Base-by-base conservation (phyloP, 345 rosid genomes). In the Citrus trifoliata region DNA sequence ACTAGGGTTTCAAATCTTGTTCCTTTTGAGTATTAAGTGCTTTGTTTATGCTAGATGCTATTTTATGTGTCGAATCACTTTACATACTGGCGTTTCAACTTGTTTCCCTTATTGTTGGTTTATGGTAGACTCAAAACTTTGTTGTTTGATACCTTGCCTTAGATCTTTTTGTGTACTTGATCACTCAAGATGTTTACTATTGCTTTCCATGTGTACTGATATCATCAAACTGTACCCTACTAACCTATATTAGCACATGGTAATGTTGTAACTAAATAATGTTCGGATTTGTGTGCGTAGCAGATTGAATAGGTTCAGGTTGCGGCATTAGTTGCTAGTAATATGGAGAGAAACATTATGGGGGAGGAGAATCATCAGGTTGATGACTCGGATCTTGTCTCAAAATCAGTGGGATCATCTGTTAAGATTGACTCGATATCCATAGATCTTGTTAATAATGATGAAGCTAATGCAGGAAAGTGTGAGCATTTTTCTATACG, bases 401-500 rank as follows among this genome's bases (percentile, higher is more conserved):
- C 80, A 62, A 84, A 82, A 82, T 61, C 88, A 14, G 76, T 83
- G 80, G 88, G 86, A 58, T 85, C 95, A 42, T 75, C 91, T 33
- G 79, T 84, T 71, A 81, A 85, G 88, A 87, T 89, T 69, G 88
- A 82, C 63, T 91, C 97, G 1, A 88, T 89, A 80, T 82, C 86
- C 55, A 85, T 90, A 33, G 89, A 91, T 85, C 91, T 90, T 69
- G 82, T 68, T 59, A 79, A 56, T 62, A 84, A 83, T 59, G 79
- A 82, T 33, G 85, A 83, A 81, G 79, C 21, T 78, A 79, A 78
- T 74, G 78, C 42, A 61, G 84, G 64, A 59, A 88, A 80, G 51
- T 93, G 95, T 78, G 82, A 88, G 63, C 91, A 88, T 74, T 93
- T 93, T 82, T 88, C 97, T n/a, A 81, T 93, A 79, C 89, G 95